A percentile compares a stretch with the other conserved stretches of the same genome.
These are phyloP conservation scores for Cryomyces antarcticus DNA, from an alignment of 495 filamentous ascomycete genomes.

Conservation along the genomic window DNA sequence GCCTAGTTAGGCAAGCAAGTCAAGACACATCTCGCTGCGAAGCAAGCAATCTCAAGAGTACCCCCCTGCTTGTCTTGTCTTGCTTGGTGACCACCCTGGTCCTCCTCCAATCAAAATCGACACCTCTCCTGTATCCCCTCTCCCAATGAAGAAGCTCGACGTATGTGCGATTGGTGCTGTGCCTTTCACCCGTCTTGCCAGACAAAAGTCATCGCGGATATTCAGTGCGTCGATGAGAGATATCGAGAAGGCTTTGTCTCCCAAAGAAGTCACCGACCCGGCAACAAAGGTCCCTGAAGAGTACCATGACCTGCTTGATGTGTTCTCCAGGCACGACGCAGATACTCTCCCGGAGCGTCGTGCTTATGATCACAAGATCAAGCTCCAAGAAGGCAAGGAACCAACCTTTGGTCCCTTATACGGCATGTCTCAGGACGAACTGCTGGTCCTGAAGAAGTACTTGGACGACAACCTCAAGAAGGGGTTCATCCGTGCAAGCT, in stretches of 20 bases:
- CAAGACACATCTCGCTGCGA: too few relatives aligned
- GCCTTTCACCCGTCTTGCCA: background rate
- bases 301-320: background rate
- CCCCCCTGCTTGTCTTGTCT: too few relatives aligned
- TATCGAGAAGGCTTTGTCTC: background rate
- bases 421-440: background rate
- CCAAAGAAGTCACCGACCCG: background rate
- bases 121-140: background rate
- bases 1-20: too few relatives aligned
- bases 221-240: background rate
- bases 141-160: background rate
- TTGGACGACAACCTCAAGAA: slow-evolving; percentile 2
- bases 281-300: background rate
- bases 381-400: background rate
- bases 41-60: too few relatives aligned
- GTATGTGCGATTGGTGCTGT: background rate
- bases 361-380: background rate
- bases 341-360: background rate
- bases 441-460: background rate
- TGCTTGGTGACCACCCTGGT: too few relatives aligned
- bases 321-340: background rate
- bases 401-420: background rate
- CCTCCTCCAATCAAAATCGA: too few relatives aligned
- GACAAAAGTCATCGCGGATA: background rate
- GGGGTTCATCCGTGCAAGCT: slow-evolving; percentile 9